Base-by-base conservation (phyloP, 495 filamentous ascomycete species). In the Neurospora sp. region DNA sequence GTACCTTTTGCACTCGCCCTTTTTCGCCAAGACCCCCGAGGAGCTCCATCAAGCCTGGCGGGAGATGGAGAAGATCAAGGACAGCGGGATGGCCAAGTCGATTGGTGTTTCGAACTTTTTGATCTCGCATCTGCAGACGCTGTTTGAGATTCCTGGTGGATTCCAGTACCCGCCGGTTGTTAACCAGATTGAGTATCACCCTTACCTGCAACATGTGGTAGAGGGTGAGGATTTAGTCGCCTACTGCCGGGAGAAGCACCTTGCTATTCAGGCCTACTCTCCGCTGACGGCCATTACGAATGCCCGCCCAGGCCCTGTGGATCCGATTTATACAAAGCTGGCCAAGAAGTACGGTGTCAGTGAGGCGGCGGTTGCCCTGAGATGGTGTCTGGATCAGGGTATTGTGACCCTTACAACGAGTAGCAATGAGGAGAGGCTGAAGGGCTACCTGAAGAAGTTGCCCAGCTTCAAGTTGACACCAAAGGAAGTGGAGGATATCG, bases 171-270 rank as follows among this genome's bases (percentile, higher is more conserved):
- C 83, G 14, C 94, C 94, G 0, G 88, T 84, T 2, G 86, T 94
- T 76, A 97, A 97, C 81, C 94, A 97, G 84, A 92, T 97, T 73
- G 93, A 97, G 81, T 95, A 88, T 76, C 92, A 97, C 77, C 91
- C 93, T 0, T 97, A 97, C 79, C 85, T 97, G 42, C 94, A 97
- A 80, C 93, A 91, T 79, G 83, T 82, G 4, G 80, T 18, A 6
- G 72, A 35, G 40, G 70, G 69, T 20, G 20, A 69, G 11, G 78
- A 82, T n/a, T 85, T 97, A 18, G 46, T 96, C 6, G 80, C 82
- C 6, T 93, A 87, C 80, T 89, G 91, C 72, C 85, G 88, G 76
- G 81, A 88, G 77, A 84, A 93, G 72, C 83, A 84, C 27, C 96
- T 97, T 76, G 89, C 89, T 7, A 87, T 90, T 0, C 82, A 86